phyloP scores from a whole-genome alignment of 768 basidiomycete species.

The Chiua virens region DNA sequence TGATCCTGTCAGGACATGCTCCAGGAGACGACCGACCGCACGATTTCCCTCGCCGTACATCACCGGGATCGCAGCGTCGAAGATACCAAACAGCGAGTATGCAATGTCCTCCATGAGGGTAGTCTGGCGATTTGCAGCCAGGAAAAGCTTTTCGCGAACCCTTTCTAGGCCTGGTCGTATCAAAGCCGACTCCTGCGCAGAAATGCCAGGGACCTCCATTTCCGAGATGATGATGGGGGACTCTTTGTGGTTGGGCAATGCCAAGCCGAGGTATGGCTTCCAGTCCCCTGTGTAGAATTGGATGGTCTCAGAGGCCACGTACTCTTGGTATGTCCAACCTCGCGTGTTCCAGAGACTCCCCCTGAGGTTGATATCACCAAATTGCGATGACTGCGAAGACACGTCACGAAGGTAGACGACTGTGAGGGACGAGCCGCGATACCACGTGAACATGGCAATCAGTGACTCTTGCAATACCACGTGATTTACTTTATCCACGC shows the following conservation, averaged over 20 bases:
- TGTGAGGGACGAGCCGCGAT: slow-evolving; percentile 2
- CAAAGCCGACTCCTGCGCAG: neutral
- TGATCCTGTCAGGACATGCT: neutral
- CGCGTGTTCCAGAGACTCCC: slow-evolving; percentile 9
- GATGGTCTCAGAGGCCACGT: neutral
- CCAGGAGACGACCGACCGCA: slow-evolving; percentile 2
- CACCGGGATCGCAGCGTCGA: neutral
- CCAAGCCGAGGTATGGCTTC: neutral
- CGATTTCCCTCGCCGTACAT: slow-evolving; percentile 2
- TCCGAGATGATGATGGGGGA: neutral
- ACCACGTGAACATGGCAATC: slow-evolving; percentile 15
- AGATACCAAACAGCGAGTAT: neutral
- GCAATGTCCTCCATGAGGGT: neutral
- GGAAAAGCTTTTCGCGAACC: neutral
- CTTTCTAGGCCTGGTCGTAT: neutral
- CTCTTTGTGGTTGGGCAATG: neutral
- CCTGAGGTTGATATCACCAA: neutral
- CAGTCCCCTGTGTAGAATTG: neutral
- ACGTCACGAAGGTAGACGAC: slow-evolving; percentile 6
- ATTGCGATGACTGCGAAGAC: neutral
- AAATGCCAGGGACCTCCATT: neutral
- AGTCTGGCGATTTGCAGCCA: neutral
- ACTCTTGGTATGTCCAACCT: slow-evolving; percentile 14
- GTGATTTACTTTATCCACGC: neutral
- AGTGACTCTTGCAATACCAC: slow-evolving; percentile 1